Evolutionary conservation across 1,139 yeast species (phyloP), one percentile per base, ranked within the genome.

Genomic region (Trichomonascaceae sp.): DNA sequence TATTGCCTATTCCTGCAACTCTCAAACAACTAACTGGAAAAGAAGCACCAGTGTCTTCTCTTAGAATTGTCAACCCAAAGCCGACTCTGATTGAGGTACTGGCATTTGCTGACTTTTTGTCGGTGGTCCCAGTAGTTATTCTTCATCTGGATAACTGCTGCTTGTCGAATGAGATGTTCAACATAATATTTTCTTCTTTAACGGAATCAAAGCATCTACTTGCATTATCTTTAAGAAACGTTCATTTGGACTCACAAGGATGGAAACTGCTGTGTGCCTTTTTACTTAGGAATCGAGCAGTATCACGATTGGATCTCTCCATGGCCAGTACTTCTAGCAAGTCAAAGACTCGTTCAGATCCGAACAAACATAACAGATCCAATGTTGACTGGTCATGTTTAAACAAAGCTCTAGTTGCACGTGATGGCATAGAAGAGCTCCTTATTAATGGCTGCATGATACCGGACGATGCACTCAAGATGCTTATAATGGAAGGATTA

Each of bases 1-100:
- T 91, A 53, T 71, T 91, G 60, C 98, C 98, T 0, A 90, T 91
- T 57, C 95, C 96, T 1, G 96, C 96, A 0, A 89, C 95, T 0
- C 69, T 89, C 62, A 86, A 85, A 63, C 98, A 91, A 67, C 77
- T 91, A 56, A 87, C 85, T 65, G 83, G 83, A 57, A 87, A 87
- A 63, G 70, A 83, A 0, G 79, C 84, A 46, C 96, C 96, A 1
- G 72, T 91, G 50, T 87, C 85, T 55, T 84, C 84, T 7, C 72
- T 91, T 58, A 86, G 88, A 64, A 77, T 91, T 70, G 76, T 90
- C 63, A 91, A 91, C 68, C 96, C 97, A 8, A 83, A 84, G 59
- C 98, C 98, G 1, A 90, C 98, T 0, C 72, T 90, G 60, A 88
- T 91, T 62, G 98, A 91, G 71, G 81, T 90, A 8, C 77, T 89